Evolutionary conservation across 345 rosid genomes (phyloP), one percentile per base, ranked within the genome.

Genomic region (Nasturtium officinale): DNA sequence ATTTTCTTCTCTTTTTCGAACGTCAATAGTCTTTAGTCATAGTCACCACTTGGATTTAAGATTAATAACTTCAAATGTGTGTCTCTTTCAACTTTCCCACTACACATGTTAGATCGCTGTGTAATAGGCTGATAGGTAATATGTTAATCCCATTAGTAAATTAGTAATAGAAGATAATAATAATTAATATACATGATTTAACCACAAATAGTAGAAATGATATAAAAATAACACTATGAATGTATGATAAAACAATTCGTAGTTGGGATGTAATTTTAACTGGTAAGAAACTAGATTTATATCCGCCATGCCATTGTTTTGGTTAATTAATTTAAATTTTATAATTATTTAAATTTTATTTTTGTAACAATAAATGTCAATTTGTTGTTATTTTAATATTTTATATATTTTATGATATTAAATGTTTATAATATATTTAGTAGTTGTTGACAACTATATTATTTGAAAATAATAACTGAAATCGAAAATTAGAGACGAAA

Each of bases 41-140:
- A 69, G 48, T 32, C 65, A 46, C 46, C 47, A 57, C 74, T 32
- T 32, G 4, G 45, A 13, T 30, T 69, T 47, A 54, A 67, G 40
- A 54, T 55, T 55, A 67, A 17, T 4, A 33, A 20, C 20, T 29
- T 50, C 6, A n/a, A 35, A 25, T 2, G n/a, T 33, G 10, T 21
- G 5, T 21, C 17, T 32, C 15, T 38, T 35, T 51, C 7, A 65
- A 37, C 15, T 58, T 13, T 18, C 2, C 29, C 64, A 59, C 64
- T 59, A 28, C 20, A n/a, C 10, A 57, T 30, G 37, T 58, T 33
- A 29, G 10, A 17, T n/a, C 13, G 13, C 23, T 30, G 30, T 30
- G n/a, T n/a, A n/a, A n/a, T n/a, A n/a, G n/a, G n/a, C n/a, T n/a
- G n/a, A n/a, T n/a, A n/a, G n/a, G n/a, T n/a, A n/a, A n/a, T 15